These are phyloP conservation scores for Gossypium raimondii DNA, from an alignment of 345 rosid genomes.

Conservation along the genomic window DNA sequence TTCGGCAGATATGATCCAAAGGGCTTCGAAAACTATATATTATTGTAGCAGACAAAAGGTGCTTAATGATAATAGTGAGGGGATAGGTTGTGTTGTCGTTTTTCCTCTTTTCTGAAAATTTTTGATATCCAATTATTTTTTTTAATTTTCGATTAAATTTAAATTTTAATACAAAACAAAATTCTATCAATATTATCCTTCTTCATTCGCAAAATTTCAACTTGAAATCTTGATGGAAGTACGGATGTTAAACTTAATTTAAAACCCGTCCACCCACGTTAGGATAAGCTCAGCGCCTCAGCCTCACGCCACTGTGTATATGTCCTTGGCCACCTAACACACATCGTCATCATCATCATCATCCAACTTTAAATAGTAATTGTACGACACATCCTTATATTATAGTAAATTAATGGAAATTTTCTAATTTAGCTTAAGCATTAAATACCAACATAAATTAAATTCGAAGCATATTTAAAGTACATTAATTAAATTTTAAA, in stretches of 20 bases:
- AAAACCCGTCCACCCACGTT: slow-evolving; percentile 31
- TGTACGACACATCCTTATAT: too few species aligned
- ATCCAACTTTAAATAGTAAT: not conserved
- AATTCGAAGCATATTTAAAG: too few species aligned
- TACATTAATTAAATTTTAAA: too few species aligned
- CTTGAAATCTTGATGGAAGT: too few species aligned
- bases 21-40: not conserved
- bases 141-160: too few species aligned
- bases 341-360: not conserved
- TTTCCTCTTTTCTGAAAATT: slow-evolving; percentile 6
- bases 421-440: too few species aligned
- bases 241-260: slow-evolving; percentile 6
- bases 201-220: too few species aligned
- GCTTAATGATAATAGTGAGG: slow-evolving; percentile 18
- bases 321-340: slow-evolving; percentile 11
- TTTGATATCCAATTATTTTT: too few species aligned
- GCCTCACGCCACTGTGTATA: slow-evolving; percentile 34
- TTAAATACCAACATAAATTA: too few species aligned
- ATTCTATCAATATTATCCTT: too few species aligned
- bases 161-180: too few species aligned
- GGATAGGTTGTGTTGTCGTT: not conserved
- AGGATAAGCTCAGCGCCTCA: slow-evolving; percentile 50
- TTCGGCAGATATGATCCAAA: slow-evolving; percentile 23
- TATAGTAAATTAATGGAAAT: too few species aligned
- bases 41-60: slow-evolving; percentile 21